Percentiles rank a stretch among this genome's conserved stretches.
These are phyloP conservation scores for Aspergillus oerlinghausenensis DNA, from an alignment of 2,329 filamentous ascomycete genomes.

Conservation along the genomic window DNA sequence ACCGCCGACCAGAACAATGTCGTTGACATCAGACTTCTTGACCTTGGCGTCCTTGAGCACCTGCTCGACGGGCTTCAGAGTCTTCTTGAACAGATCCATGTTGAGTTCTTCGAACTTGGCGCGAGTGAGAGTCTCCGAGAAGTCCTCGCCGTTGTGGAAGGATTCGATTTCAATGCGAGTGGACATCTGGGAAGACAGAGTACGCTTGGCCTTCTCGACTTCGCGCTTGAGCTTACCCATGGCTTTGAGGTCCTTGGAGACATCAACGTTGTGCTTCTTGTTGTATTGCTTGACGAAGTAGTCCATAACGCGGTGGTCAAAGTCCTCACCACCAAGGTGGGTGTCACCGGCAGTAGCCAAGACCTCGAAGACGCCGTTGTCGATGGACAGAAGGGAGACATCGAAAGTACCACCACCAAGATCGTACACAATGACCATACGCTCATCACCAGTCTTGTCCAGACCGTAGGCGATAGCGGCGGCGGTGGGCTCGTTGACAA, in stretches of 20 bases:
- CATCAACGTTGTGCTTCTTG: conserved; percentile 92
- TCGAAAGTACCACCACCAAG: conserved; percentile 92
- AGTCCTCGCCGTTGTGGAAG: conserved; percentile 94
- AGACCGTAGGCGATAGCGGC: conserved; percentile 93
- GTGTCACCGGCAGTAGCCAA: conserved; percentile 93
- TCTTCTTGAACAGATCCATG: conserved; percentile 99
- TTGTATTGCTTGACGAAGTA: conserved; percentile 97
- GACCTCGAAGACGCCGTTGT: conserved; percentile 91
- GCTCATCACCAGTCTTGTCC: conserved; percentile 77
- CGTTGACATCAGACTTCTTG: conserved; percentile 90
- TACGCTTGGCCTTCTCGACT: conserved; percentile 99
- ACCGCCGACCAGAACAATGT: conserved; percentile 96
- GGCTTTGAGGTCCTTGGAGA: conserved; percentile 91
- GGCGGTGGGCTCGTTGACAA: conserved; percentile 94
- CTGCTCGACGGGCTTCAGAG: conserved; percentile 96
- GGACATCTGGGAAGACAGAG: conserved; percentile 89
- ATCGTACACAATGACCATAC: conserved; percentile 90
- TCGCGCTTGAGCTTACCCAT: conserved; percentile 99
- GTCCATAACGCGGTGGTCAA: conserved; percentile 96
- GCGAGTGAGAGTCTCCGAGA: conserved; percentile 95
- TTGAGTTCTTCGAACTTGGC: conserved; percentile 99
- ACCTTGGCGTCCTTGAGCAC: conserved; percentile 97
- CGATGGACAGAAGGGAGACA: conserved; percentile 88
- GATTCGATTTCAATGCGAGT: conserved; percentile 94
- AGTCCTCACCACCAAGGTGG: conserved; percentile 97